These are phyloP conservation scores for Fistulifera solaris DNA, from an alignment of 108 stramenopile genomes.

Conservation along the genomic window DNA sequence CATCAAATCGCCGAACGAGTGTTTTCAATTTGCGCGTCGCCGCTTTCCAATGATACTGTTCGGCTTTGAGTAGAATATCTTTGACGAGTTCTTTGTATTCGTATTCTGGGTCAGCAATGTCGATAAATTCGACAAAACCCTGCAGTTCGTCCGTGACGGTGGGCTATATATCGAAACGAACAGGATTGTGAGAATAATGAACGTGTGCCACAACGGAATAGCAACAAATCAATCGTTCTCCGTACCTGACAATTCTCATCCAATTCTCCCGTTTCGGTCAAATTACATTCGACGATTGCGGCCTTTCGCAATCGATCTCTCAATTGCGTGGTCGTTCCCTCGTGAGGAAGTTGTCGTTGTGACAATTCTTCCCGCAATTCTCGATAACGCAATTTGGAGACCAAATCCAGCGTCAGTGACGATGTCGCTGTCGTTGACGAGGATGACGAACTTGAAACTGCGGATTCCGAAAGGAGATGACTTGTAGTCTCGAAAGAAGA, in stretches of 20 bases:
- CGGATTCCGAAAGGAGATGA: too few species aligned
- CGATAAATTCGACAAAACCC: conserved; percentile 46
- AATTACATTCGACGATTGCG: conserved; percentile 23
- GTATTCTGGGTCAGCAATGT: conserved; percentile 64
- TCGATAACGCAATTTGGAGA: conserved; percentile 52
- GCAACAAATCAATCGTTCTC: not conserved
- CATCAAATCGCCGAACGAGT: conserved; percentile 24
- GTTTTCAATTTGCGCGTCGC: conserved; percentile 70
- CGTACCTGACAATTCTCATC: not conserved
- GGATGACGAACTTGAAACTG: too few species aligned
- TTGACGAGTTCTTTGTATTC: conserved; percentile 56
- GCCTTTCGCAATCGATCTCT: conserved; percentile 43
- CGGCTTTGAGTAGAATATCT: conserved; percentile 40
- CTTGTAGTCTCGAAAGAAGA: too few species aligned
- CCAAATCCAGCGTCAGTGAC: conserved; percentile 18
- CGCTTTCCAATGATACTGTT: conserved; percentile 75
- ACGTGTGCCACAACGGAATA: not conserved
- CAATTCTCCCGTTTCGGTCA: conserved; percentile 4
- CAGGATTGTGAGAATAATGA: not conserved
- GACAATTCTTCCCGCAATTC: conserved; percentile 55
- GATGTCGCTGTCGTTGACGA: too few species aligned
- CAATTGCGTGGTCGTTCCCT: conserved; percentile 58
- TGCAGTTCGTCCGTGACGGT: conserved; percentile 34
- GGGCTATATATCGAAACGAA: not conserved
- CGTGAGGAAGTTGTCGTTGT: conserved; percentile 35